These are phyloP conservation scores for Emergomyces africanus DNA, from an alignment of 2,329 filamentous ascomycete species.

Conservation along the genomic window DNA sequence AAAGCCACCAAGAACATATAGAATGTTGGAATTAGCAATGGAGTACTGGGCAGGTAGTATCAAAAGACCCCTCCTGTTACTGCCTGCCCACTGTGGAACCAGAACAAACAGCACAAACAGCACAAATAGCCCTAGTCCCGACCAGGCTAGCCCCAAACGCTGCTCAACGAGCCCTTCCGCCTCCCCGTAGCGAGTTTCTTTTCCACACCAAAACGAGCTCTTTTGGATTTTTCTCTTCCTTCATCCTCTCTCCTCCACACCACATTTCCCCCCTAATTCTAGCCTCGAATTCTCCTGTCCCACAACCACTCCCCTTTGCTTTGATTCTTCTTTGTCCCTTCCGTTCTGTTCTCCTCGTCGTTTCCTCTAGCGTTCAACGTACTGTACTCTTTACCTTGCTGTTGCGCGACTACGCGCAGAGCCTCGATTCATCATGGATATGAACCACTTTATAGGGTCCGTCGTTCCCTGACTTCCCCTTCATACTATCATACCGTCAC, in stretches of 20 bases:
- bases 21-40: not conserved
- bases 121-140: not conserved
- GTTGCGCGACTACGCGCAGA: constrained; percentile 22
- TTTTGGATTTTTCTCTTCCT: constrained; percentile 7
- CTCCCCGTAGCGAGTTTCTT: constrained; percentile 9
- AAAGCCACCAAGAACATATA: not conserved
- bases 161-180: constrained; percentile 1
- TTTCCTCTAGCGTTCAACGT: constrained; percentile 10
- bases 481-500: constrained; percentile 12
- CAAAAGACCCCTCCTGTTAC: too few relatives aligned
- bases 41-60: too few relatives aligned
- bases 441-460: constrained; percentile 39
- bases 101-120: constrained; percentile 4
- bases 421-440: constrained; percentile 28
- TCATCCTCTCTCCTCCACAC: constrained; percentile 3
- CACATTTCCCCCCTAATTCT: constrained; percentile 2
- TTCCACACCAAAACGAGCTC: constrained; percentile 4
- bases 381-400: not conserved
- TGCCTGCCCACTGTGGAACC: too few relatives aligned
- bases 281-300: constrained; percentile 12
- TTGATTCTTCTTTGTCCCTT: constrained; percentile 3
- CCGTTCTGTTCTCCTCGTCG: constrained; percentile 8
- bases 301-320: constrained; percentile 10
- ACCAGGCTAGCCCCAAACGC: not conserved
- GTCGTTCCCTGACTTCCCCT: constrained; percentile 11